A percentile compares a stretch with the other conserved stretches of the same genome.
These are phyloP conservation scores for Triangularia verruculosa DNA, from an alignment of 2,329 filamentous ascomycete genomes.

Conservation along the genomic window DNA sequence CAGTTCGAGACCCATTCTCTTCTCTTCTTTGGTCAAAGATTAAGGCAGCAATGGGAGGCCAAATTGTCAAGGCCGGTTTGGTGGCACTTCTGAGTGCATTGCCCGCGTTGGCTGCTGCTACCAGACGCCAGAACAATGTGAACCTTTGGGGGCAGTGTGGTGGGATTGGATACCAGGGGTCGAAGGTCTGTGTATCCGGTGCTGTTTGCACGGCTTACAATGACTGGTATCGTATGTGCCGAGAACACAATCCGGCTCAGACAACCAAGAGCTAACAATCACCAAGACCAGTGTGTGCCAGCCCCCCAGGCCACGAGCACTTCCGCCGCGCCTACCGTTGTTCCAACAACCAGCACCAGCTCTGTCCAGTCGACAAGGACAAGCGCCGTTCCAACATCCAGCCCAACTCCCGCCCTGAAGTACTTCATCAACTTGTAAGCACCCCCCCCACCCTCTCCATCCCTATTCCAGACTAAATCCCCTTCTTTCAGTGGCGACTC, in stretches of 20 bases:
- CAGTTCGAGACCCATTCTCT: neutral
- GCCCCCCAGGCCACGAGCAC: constrained; percentile 6
- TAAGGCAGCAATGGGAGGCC: constrained; percentile 7
- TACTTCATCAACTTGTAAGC: constrained; percentile 44
- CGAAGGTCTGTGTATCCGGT: constrained; percentile 17
- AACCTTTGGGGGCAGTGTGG: constrained; percentile 23
- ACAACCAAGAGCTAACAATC: neutral
- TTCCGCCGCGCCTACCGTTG: neutral
- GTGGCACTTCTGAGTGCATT: constrained; percentile 18
- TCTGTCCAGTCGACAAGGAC: constrained; percentile 12
- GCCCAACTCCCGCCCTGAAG: constrained; percentile 19
- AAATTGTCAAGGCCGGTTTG: constrained; percentile 2
- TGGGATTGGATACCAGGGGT: constrained; percentile 18
- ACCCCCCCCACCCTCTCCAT: neutral
- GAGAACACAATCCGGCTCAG: neutral
- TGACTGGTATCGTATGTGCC: constrained; percentile 22
- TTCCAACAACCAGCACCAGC: constrained; percentile 7
- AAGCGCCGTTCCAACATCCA: constrained; percentile 10
- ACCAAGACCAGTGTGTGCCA: constrained; percentile 23
- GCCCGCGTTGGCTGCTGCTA: neutral
- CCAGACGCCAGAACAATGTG: constrained; percentile 5
- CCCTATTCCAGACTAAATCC: neutral
- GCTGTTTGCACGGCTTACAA: constrained; percentile 21
- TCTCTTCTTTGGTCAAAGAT: neutral
- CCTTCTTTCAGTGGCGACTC: constrained; percentile 49